These are phyloP conservation scores for Suhomyces kunorum DNA, from an alignment of 1,139 yeast genomes.

Conservation along the genomic window DNA sequence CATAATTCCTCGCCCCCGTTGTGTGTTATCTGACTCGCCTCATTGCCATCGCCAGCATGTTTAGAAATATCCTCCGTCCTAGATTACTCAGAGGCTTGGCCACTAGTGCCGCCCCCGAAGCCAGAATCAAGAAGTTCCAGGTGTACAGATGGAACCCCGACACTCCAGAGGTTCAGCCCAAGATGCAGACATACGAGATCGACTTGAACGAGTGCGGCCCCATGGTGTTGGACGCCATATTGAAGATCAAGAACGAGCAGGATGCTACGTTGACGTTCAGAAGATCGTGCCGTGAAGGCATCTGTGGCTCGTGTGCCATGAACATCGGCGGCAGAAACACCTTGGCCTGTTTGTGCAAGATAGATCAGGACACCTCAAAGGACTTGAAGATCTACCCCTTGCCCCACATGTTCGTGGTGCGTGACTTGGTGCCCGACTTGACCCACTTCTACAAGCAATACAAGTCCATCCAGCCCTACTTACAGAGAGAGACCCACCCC, in stretches of 20 bases:
- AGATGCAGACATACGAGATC: constrained; percentile 76
- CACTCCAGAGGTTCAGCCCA: constrained; percentile 90
- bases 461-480: constrained; percentile 95
- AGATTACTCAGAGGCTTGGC: constrained; percentile 40
- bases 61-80: constrained; percentile 25
- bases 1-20: background rate
- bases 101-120: constrained; percentile 42
- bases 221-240: constrained; percentile 92
- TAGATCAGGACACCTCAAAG: constrained; percentile 74
- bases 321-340: constrained; percentile 98
- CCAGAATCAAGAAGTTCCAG: constrained; percentile 74
- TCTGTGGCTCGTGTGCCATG: constrained; percentile 99
- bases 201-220: constrained; percentile 95
- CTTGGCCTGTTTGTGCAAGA: constrained; percentile 92
- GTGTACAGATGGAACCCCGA: constrained; percentile 99
- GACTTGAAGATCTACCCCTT: constrained; percentile 90
- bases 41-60: constrained; percentile 17
- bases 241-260: constrained; percentile 94
- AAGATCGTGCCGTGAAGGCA: constrained; percentile 99
- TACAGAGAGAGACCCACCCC: constrained; percentile 81
- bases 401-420: constrained; percentile 97
- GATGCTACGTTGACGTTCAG: constrained; percentile 94
- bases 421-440: constrained; percentile 96
- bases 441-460: constrained; percentile 98
- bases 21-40: constrained; percentile 2